Conservation (phyloP, 2,329 filamentous ascomycete species). For the Endoconidiophora polonica region DNA sequence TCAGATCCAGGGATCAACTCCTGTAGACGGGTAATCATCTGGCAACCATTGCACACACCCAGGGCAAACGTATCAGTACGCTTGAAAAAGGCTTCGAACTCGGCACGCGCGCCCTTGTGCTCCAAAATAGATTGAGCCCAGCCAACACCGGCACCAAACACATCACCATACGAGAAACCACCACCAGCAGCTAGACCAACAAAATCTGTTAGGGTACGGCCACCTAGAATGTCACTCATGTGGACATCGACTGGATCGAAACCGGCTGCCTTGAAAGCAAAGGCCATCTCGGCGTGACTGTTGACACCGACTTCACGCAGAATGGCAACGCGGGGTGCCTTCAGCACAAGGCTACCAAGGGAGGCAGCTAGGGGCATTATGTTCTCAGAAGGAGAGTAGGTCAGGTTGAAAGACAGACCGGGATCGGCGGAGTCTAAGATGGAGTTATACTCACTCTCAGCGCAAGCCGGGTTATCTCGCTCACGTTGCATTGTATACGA, state of each 20-base stretch:
- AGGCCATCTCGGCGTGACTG: conserved; percentile 93
- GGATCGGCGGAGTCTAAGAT: conserved; percentile 63
- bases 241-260: conserved; percentile 88
- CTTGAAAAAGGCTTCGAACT: conserved; percentile 75
- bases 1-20: conserved; percentile 72
- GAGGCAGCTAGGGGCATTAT: conserved; percentile 46
- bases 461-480: conserved; percentile 74
- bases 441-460: conserved; percentile 63
- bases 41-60: conserved; percentile 94
- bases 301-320: conserved; percentile 93
- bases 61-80: conserved; percentile 80
- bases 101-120: conserved; percentile 56
- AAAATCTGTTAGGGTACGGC: conserved; percentile 66
- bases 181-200: conserved; percentile 85
- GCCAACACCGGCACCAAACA: conserved; percentile 78
- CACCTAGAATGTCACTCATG: conserved; percentile 82
- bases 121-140: conserved; percentile 91
- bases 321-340: conserved; percentile 60
- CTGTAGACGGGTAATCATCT: conserved; percentile 70
- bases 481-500: conserved; percentile 84
- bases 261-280: conserved; percentile 78
- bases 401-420: conserved; percentile 70
- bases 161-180: conserved; percentile 80
- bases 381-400: conserved; percentile 62
- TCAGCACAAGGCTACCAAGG: conserved; percentile 34